Conservation (phyloP, 345 rosid species). For the Streptanthus diversifolius region DNA sequence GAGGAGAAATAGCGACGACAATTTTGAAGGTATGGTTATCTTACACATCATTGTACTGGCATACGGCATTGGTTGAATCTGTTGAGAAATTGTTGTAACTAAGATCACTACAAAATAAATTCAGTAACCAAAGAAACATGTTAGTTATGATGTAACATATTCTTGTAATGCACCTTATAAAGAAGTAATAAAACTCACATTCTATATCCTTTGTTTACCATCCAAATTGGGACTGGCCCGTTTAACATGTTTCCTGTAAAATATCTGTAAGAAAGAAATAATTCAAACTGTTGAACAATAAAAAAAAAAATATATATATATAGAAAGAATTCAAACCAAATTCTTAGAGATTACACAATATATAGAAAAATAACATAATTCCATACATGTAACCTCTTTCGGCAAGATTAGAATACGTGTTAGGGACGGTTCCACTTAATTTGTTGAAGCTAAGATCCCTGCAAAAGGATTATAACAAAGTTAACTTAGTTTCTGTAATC, state of each 20-base stretch:
- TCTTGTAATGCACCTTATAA: background rate
- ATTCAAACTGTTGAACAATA: too few relatives aligned
- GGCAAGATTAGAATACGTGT: background rate
- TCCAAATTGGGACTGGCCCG: conserved; percentile 45
- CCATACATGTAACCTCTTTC: background rate
- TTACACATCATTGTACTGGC: conserved; percentile 43
- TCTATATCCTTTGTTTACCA: conserved; percentile 38
- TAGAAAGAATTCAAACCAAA: background rate
- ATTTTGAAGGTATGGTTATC: background rate
- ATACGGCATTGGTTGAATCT: conserved; percentile 33
- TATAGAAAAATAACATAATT: background rate
- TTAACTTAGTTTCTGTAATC: background rate
- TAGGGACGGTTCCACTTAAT: conserved; percentile 43
- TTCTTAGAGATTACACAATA: background rate
- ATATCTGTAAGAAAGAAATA: conserved; percentile 27
- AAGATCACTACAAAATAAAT: conserved; percentile 47
- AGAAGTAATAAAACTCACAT: conserved; percentile 36
- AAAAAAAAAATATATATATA: too few relatives aligned
- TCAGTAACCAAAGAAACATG: background rate
- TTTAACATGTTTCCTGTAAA: conserved; percentile 41
- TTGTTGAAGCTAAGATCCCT: conserved; percentile 62
- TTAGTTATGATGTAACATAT: background rate
- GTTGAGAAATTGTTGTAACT: conserved; percentile 52
- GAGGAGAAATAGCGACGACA: background rate
- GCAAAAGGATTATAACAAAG: background rate